phyloP scores from a whole-genome alignment of 2,329 filamentous ascomycete species.

The Penicillium corylophilum region DNA sequence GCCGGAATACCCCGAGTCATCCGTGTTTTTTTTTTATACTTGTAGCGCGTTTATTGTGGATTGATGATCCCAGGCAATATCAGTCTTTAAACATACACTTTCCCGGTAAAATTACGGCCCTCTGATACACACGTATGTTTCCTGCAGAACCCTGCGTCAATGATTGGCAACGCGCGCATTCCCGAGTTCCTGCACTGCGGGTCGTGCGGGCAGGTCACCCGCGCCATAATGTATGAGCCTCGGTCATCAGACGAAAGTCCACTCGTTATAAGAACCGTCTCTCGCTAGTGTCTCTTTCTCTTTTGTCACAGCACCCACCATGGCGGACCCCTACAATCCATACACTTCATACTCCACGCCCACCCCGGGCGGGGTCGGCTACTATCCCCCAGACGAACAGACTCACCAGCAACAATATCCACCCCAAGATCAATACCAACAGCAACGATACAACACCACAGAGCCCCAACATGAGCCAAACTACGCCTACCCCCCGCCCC shows the following conservation, averaged over 20 bases:
- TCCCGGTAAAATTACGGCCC: background rate
- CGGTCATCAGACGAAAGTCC: slow-evolving; percentile 17
- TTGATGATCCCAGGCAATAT: slow-evolving; percentile 18
- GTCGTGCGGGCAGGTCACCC: slow-evolving; percentile 31
- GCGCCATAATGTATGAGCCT: slow-evolving; percentile 17
- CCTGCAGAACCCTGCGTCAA: background rate
- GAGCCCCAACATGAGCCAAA: slow-evolving; percentile 23
- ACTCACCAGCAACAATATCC: slow-evolving; percentile 16
- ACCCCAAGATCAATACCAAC: slow-evolving; percentile 26
- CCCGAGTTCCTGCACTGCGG: slow-evolving; percentile 7
- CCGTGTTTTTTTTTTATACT: slow-evolving; percentile 13
- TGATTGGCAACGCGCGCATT: slow-evolving; percentile 19
- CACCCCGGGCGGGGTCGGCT: slow-evolving; percentile 21
- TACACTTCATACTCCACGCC: slow-evolving; percentile 29
- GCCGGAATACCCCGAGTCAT: slow-evolving; percentile 34
- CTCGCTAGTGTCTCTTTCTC: background rate
- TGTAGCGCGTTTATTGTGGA: slow-evolving; percentile 9
- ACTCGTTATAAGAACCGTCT: background rate
- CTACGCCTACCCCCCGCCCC: slow-evolving; percentile 30
- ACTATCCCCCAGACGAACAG: slow-evolving; percentile 28
- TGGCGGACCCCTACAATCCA: slow-evolving; percentile 55
- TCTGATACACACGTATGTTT: slow-evolving; percentile 1
- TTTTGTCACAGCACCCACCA: slow-evolving; percentile 23
- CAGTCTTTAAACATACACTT: slow-evolving; percentile 8
- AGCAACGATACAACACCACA: slow-evolving; percentile 21